Base-by-base conservation (phyloP, 192 early-diverging fungal species). In the Coemansia sp. region DNA sequence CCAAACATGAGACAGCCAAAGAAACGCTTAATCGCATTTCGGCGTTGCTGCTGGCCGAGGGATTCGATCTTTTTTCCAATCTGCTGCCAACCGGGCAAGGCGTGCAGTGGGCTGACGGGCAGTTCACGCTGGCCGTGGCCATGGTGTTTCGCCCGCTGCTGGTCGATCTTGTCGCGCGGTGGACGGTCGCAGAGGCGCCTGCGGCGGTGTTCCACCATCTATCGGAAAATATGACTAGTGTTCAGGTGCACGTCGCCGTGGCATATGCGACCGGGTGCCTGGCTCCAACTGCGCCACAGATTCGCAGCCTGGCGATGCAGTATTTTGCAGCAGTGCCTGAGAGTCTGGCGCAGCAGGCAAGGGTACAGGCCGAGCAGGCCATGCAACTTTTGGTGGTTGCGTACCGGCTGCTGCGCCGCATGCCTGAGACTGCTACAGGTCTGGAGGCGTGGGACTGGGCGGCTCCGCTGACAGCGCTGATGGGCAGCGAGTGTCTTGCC, bases 121-220 rank as follows among this genome's bases (percentile, higher is more conserved):
- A 21, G 56, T 62, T 79, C 33, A 68, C 76, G 7, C 11, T 60
- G 10, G 33, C 56, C 18, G 70, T 72, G 29, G 60, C 59, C 6
- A 17, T 40, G 35, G 70, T 82, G 8, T 88, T 87, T 63, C 73
- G 94, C 17, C 90, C 93, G 3, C 65, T 97, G 12, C 76, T 92
- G 8, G 80, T 94, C 21, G 94, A 97, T 56, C 80, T 97, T 27
- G 82, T 85, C 0, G 88, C 88, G 14, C 86, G 94, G 42, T 92
- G 90, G 91, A 81, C 81, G 14, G 55, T 69, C 9, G 60, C 78
- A n/a, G 79, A 67, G 21, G 70, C 80, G 22, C 80, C 65, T 3
- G 74, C 60, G 22, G 29, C 59, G 1, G 63, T 74, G 33, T 65
- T 79, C 58, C 63, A 40, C 43, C 63, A 63, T 1, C 36, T 68